Conservation (phyloP, 495 filamentous ascomycete species). For the Aspergillus panamensis region DNA sequence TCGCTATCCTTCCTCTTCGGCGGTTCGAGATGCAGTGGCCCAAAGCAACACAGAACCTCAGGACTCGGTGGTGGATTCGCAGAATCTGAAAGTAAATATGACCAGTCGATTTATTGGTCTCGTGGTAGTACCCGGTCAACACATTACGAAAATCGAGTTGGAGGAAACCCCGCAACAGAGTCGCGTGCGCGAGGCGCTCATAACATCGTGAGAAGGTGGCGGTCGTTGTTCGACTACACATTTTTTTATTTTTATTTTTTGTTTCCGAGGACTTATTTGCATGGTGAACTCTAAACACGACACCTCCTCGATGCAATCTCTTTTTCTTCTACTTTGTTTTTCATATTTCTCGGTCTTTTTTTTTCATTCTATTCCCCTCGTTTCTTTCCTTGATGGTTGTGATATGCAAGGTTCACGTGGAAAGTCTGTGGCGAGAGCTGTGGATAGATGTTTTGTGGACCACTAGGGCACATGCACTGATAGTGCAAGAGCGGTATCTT, state of each 20-base stretch:
- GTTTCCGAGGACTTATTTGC: constrained; percentile 1
- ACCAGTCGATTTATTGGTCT: constrained; percentile 82
- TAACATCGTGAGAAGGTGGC: constrained; percentile 16
- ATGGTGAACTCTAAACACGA: constrained; percentile 10
- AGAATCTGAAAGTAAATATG: constrained; percentile 61
- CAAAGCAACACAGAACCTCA: constrained; percentile 29
- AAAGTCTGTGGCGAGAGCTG: constrained; percentile 1
- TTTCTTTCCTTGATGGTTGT: background rate
- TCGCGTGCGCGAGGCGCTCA: constrained; percentile 27
- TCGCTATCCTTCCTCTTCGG: constrained; percentile 59
- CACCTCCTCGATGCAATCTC: background rate
- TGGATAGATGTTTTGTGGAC: constrained; percentile 1
- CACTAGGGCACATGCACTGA: constrained; percentile 1
- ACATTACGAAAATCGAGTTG: constrained; percentile 83
- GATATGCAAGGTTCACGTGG: constrained; percentile 18
- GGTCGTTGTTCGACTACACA: constrained; percentile 1
- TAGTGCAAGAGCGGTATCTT: constrained; percentile 3
- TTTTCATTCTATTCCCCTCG: background rate
- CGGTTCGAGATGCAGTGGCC: constrained; percentile 41
- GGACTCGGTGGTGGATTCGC: constrained; percentile 21
- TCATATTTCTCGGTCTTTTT: background rate
- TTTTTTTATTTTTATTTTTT: too few relatives aligned
- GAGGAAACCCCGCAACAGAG: constrained; percentile 54
- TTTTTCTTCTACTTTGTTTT: background rate
- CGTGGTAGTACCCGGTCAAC: constrained; percentile 82